Percentiles rank a stretch among this genome's conserved stretches.
phyloP scores from a whole-genome alignment of 768 basidiomycete species.

The Suillus brevipes region DNA sequence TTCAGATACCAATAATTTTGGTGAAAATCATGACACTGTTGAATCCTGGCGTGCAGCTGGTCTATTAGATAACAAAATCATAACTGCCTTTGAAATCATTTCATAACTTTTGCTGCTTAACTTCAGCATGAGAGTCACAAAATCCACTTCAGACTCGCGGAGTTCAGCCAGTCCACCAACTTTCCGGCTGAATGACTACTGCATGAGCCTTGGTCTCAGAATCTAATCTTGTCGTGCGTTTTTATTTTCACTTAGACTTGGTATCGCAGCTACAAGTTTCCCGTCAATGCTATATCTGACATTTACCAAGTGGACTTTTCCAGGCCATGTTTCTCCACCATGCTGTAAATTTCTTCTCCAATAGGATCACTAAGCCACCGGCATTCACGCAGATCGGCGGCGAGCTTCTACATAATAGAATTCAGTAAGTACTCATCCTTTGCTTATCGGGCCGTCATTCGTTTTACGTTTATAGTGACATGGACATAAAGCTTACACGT shows the following conservation, averaged over 20 bases:
- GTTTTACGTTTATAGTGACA: not conserved
- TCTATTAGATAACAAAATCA: not conserved
- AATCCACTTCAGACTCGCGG: not conserved
- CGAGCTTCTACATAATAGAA: not conserved
- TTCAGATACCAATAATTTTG: not conserved
- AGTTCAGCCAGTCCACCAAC: not conserved
- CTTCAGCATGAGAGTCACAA: not conserved
- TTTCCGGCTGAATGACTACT: not conserved
- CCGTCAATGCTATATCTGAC: not conserved
- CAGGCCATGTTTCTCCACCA: not conserved
- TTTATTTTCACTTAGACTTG: not conserved
- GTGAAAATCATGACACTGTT: not conserved
- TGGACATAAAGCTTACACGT: not conserved
- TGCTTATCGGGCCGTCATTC: not conserved
- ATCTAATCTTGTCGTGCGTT: not conserved
- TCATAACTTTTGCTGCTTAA: not conserved
- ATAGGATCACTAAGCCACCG: not conserved
- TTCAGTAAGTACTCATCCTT: not conserved
- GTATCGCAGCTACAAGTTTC: not conserved
- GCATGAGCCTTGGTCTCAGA: not conserved
- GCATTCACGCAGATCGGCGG: not conserved
- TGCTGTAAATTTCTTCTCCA: not conserved
- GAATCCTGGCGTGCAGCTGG: not conserved
- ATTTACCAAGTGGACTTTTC: not conserved
- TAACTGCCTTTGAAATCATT: not conserved